Percentiles rank a stretch among this genome's conserved stretches.
These are phyloP conservation scores for Penicillium sp. DNA, from an alignment of 2,329 filamentous ascomycete species.

Conservation along the genomic window DNA sequence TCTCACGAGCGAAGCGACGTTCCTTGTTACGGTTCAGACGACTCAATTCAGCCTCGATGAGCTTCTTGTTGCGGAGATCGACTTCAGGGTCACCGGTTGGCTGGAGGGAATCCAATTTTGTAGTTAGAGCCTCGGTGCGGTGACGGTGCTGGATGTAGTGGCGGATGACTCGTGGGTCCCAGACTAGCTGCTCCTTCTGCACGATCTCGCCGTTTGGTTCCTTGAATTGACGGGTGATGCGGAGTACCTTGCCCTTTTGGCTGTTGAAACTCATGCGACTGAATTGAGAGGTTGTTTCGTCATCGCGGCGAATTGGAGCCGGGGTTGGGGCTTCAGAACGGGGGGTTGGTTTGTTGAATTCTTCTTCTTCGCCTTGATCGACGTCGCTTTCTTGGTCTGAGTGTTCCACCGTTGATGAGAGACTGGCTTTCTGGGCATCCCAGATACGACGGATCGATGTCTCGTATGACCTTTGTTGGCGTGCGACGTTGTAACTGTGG, in stretches of 20 bases:
- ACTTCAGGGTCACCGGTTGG: slow-evolving; percentile 67
- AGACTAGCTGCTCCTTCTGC: slow-evolving; percentile 61
- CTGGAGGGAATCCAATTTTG: slow-evolving; percentile 65
- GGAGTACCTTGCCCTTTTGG: slow-evolving; percentile 67
- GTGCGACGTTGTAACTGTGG: slow-evolving; percentile 95
- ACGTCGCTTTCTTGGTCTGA: slow-evolving; percentile 72
- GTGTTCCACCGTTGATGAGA: slow-evolving; percentile 72
- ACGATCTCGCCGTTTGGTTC: slow-evolving; percentile 66
- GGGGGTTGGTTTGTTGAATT: slow-evolving; percentile 57
- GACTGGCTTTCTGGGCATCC: slow-evolving; percentile 78
- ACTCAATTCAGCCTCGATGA: slow-evolving; percentile 72
- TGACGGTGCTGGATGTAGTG: slow-evolving; percentile 81
- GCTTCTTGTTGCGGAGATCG: slow-evolving; percentile 61
- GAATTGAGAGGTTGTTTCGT: slow-evolving; percentile 80
- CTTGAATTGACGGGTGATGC: slow-evolving; percentile 69
- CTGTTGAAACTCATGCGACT: slow-evolving; percentile 70
- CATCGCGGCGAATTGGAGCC: slow-evolving; percentile 54
- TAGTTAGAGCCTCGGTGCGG: slow-evolving; percentile 68
- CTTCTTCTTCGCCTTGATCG: slow-evolving; percentile 52
- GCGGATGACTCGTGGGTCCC: slow-evolving; percentile 82
- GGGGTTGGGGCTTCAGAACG: slow-evolving; percentile 67
- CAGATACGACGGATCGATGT: slow-evolving; percentile 89
- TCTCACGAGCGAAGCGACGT: slow-evolving; percentile 83
- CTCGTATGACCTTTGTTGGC: slow-evolving; percentile 89
- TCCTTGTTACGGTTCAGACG: slow-evolving; percentile 91